Percentiles rank a stretch among this genome's conserved stretches.
These are phyloP conservation scores for Neurospora sp. DNA, from an alignment of 2,329 filamentous ascomycete genomes.

Conservation along the genomic window DNA sequence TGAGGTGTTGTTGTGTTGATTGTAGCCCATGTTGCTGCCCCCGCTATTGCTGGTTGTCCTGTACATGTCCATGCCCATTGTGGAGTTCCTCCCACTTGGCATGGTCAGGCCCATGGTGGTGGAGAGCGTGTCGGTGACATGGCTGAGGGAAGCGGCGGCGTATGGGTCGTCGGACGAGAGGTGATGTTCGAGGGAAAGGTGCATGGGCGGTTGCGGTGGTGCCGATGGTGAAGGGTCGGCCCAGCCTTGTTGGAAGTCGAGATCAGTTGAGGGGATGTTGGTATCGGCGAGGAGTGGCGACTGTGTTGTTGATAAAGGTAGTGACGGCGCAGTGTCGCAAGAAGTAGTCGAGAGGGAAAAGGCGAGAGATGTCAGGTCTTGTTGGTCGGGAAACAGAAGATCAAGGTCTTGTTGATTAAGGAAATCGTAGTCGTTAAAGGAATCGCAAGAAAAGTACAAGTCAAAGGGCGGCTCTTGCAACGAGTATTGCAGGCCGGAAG, in stretches of 20 bases:
- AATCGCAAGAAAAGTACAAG: conserved; percentile 6
- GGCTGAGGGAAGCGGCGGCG: conserved; percentile 3
- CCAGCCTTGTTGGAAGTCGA: neutral
- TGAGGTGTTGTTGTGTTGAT: neutral
- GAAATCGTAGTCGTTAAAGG: conserved; percentile 5
- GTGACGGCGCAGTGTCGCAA: neutral
- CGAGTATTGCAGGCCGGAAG: conserved; percentile 14
- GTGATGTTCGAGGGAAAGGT: conserved; percentile 3
- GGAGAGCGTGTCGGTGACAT: neutral
- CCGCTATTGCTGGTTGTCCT: neutral
- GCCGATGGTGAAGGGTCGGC: neutral
- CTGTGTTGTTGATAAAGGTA: neutral
- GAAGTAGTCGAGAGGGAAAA: neutral
- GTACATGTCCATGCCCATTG: neutral
- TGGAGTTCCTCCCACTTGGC: neutral
- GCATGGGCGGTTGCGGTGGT: conserved; percentile 4
- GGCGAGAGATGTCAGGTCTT: neutral
- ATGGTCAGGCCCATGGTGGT: neutral
- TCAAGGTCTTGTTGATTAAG: conserved; percentile 1
- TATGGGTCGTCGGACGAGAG: neutral
- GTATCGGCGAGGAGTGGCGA: conserved; percentile 1
- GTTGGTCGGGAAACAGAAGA: neutral
- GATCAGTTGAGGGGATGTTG: neutral
- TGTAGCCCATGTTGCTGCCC: neutral
- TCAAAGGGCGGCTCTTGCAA: conserved; percentile 5